These are phyloP conservation scores for Prunus mongolica DNA, from an alignment of 306 rosid species.

Conservation along the genomic window DNA sequence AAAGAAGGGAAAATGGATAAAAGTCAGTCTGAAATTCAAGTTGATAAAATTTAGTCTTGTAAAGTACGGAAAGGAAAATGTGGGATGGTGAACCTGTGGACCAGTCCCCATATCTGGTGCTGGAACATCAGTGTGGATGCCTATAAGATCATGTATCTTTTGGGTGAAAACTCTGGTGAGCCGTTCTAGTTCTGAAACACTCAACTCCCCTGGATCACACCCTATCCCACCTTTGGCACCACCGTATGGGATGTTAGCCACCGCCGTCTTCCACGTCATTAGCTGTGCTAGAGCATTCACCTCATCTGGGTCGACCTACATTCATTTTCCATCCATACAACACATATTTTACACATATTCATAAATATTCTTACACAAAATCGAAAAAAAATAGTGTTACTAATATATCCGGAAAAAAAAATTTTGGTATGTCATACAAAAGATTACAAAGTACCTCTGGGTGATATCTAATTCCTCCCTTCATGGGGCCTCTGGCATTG, in stretches of 20 bases:
- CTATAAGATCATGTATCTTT: constrained; percentile 86
- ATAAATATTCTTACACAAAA: background rate
- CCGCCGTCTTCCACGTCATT: constrained; percentile 99
- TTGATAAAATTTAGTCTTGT: background rate
- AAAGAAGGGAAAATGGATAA: background rate
- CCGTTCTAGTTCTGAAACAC: constrained; percentile 74
- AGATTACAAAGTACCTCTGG: constrained; percentile 58
- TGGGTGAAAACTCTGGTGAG: constrained; percentile 95
- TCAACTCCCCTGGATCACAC: constrained; percentile 66
- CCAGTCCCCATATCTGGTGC: constrained; percentile 99
- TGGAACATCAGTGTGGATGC: constrained; percentile 83
- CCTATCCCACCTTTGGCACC: constrained; percentile 99
- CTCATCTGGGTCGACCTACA: constrained; percentile 96
- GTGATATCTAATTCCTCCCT: constrained; percentile 99
- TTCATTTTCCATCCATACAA: background rate
- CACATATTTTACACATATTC: too few relatives aligned
- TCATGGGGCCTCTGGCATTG: constrained; percentile 99
- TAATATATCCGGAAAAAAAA: too few relatives aligned
- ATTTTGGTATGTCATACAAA: too few relatives aligned
- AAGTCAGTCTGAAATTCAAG: background rate
- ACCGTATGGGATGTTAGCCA: constrained; percentile 91
- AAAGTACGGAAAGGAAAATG: background rate
- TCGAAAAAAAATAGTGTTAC: background rate
- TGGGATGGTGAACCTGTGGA: constrained; percentile 56
- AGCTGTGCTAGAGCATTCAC: constrained; percentile 96